A percentile compares a stretch with the other conserved stretches of the same genome.
phyloP scores from a whole-genome alignment of 192 early-diverging fungal species.

The Glomus cerebriforme region DNA sequence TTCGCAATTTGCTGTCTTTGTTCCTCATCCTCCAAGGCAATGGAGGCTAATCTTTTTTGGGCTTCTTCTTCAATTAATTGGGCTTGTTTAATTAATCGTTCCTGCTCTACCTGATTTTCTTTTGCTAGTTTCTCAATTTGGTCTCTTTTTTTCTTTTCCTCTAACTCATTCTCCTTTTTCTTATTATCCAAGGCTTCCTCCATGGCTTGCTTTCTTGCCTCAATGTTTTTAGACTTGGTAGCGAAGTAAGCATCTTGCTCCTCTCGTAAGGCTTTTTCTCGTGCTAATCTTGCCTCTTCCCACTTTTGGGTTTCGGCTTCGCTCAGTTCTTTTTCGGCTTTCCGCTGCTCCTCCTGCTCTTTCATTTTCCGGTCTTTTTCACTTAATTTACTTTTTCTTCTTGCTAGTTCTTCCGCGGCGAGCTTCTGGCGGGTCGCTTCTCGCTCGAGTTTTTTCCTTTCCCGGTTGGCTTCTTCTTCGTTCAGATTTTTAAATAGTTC shows the following conservation, averaged over 20 bases:
- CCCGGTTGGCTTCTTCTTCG: not conserved
- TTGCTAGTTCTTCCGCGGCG: not conserved
- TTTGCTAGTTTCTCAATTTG: not conserved
- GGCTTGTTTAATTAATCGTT: not conserved
- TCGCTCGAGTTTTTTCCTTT: not conserved
- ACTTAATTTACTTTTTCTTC: not conserved
- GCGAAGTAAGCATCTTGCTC: constrained; percentile 9
- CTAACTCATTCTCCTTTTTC: constrained; percentile 21
- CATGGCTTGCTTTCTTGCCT: not conserved
- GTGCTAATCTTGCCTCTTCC: not conserved
- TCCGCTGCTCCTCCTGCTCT: not conserved
- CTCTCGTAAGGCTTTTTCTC: not conserved
- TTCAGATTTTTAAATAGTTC: not conserved
- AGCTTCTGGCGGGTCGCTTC: not conserved
- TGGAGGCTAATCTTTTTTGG: not conserved
- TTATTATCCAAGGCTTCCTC: not conserved
- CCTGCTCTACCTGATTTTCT: constrained; percentile 19
- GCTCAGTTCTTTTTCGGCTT: constrained; percentile 7
- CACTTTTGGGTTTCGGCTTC: not conserved
- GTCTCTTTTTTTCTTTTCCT: constrained; percentile 13
- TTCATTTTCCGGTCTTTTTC: constrained; percentile 22
- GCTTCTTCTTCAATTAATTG: not conserved
- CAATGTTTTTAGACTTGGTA: constrained; percentile 13
- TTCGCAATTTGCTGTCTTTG: not conserved
- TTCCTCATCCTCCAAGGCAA: constrained; percentile 19